phyloP scores from a whole-genome alignment of 306 rosid genomes.

The Inga leiocalycina region DNA sequence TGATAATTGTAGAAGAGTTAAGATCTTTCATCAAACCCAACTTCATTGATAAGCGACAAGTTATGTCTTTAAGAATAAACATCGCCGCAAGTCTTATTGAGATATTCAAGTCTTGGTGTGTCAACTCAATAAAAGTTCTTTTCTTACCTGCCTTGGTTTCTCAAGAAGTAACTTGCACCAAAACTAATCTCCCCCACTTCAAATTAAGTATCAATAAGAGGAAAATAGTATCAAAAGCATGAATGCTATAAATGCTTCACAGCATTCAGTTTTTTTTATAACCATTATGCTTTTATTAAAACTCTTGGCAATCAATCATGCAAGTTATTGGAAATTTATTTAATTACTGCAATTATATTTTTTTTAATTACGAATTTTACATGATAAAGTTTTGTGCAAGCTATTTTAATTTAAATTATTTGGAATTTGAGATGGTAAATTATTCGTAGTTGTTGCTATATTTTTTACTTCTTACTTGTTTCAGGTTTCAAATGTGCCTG shows the following conservation, averaged over 20 bases:
- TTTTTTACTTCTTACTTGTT: no score
- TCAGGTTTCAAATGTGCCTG: slow-evolving; percentile 58
- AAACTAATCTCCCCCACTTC: slow-evolving; percentile 14
- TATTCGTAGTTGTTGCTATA: slow-evolving; percentile 5
- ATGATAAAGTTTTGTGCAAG: slow-evolving; percentile 6
- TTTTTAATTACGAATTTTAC: background rate
- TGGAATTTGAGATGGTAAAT: slow-evolving; percentile 9
- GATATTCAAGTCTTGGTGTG: background rate
- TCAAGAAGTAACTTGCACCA: background rate
- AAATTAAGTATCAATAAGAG: background rate
- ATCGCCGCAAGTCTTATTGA: background rate
- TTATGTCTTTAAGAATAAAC: background rate
- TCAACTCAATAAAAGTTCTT: background rate
- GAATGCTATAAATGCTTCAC: slow-evolving; percentile 11
- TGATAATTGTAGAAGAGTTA: no score
- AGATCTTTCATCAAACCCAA: no score
- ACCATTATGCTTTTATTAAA: background rate
- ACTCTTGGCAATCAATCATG: background rate
- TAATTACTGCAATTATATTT: background rate
- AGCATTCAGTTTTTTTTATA: background rate
- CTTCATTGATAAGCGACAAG: no score
- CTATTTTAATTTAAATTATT: background rate
- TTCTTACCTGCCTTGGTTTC: background rate
- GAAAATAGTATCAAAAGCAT: background rate
- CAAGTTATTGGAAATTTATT: slow-evolving; percentile 7